phyloP scores from a whole-genome alignment of 2,329 filamentous ascomycete genomes.

The Orbilia brochopaga region DNA sequence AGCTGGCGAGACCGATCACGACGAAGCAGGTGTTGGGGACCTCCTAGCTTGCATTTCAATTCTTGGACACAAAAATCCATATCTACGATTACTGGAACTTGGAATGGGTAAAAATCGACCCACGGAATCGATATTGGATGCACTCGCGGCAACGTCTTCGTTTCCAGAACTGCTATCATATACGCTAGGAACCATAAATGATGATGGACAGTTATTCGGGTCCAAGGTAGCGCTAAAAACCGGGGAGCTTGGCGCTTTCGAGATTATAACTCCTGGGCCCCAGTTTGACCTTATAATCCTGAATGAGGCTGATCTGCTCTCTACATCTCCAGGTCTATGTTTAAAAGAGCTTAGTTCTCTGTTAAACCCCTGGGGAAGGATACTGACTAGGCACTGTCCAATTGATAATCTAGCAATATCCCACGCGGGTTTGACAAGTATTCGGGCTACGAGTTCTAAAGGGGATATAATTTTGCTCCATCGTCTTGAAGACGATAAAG shows the following conservation, averaged over 20 bases:
- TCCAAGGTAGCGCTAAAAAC: constrained; percentile 14
- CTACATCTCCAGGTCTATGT: not conserved
- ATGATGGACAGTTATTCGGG: not conserved
- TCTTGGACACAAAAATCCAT: constrained; percentile 56
- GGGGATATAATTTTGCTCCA: not conserved
- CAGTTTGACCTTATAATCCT: constrained; percentile 22
- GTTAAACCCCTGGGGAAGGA: not conserved
- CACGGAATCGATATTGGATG: not conserved
- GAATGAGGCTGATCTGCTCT: not conserved
- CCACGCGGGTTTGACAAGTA: no score
- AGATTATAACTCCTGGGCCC: not conserved
- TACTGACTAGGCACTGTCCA: no score
- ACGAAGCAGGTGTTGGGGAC: not conserved
- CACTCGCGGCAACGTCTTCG: not conserved
- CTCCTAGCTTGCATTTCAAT: constrained; percentile 54
- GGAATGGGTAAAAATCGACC: constrained; percentile 59
- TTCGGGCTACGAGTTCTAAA: no score
- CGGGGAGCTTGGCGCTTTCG: not conserved
- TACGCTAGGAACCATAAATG: constrained; percentile 2
- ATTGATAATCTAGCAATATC: no score
- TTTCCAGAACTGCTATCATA: constrained; percentile 26
- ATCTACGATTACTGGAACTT: constrained; percentile 58
- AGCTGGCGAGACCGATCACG: not conserved
- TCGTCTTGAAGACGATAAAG: not conserved
- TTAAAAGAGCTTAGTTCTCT: not conserved